Evolutionary conservation across 306 rosid species (phyloP), one percentile per base, ranked within the genome.

Genomic region (Pyrus communis): DNA sequence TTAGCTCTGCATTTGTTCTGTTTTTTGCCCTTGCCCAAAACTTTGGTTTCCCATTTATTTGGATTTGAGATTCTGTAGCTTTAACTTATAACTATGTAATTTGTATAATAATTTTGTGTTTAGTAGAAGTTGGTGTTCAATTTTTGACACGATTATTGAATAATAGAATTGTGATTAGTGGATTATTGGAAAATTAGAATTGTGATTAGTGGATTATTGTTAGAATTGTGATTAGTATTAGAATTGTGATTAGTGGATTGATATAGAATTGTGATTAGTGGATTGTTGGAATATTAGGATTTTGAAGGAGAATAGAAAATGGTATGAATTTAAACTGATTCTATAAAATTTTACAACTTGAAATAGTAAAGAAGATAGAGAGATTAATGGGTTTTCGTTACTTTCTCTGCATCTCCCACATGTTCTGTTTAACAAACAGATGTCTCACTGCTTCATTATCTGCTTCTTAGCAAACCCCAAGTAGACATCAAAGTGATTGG

Each of bases 401-500:
- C 63, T 3, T 6, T 21, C 22, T n/a, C 27, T 40, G 69, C 57
- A 75, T 42, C 38, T 75, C 21, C 40, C 35, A 38, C 31, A 57
- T 66, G 51, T 54, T 69, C 28, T 73, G 18, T 64, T 71, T 58
- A 12, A 63, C 62, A 55, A 27, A n/a, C 60, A 42, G 58, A 65
- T 67, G 22, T 58, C 58, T 87, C 84, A 46, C 78, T 77, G 76
- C 78, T 76, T 82, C 74, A 88, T 51, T 87, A 90, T 87, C 82
- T 91, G 96, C 67, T 88, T 80, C 43, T 87, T 90, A 17, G 96
- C 84, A 65, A 92, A 84, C 33, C 87, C 92, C 3, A 91, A 80
- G 85, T 88, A 79, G 75, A 84, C 84, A 33, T 91, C 92, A 51
- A 90, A 89, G 78, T 91, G 89, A 73, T 87, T 83, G 57, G 88